Evolutionary conservation across 306 rosid species (phyloP), one percentile per base, ranked within the genome.

Genomic region (Nissolia schottii): DNA sequence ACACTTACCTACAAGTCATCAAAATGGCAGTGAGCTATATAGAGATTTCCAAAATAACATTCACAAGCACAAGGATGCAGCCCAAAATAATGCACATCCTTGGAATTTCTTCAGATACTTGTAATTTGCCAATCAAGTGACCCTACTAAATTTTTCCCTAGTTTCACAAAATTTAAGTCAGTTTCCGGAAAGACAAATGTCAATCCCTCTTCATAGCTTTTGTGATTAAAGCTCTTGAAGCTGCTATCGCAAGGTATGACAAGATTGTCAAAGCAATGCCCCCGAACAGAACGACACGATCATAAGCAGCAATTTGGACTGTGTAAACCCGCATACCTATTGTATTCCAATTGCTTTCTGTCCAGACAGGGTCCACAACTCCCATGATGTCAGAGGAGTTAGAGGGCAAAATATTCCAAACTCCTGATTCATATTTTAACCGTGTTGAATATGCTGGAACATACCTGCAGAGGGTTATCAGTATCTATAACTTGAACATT

Each of bases 401-500:
- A 27, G 90, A 74, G 74, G 97, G 87, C 81, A 93, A 70, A 64
- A 93, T 87, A 71, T 13, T 76, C 98, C 98, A 93, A 41, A 35
- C 72, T 65, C 88, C 97, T 41, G 93, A 87, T 74, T 88, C 85
- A 73, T 68, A 84, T 74, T 83, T 85, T 78, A 90, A 74, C 64
- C 93, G 80, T 6, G 98, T 88, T 19, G 98, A 93, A 76, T 93
- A 93, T 48, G 98, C 98, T 25, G 97, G 97, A 75, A 93, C 96
- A 62, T 85, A 93, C 87, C 98, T 93, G 88, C 45, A 73, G 11
- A 67, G 50, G 55, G 70, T 76, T 15, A 78, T 43, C 29, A 53
- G 57, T 19, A 75, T n/a, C 28, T 32, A 15, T 0, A 67, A 53
- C 38, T 20, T 20, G 24, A 41, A 56, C 22, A 34, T 57, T 18